Conservation (phyloP, 768 basidiomycete species). For the Lentinula guzmanii region DNA sequence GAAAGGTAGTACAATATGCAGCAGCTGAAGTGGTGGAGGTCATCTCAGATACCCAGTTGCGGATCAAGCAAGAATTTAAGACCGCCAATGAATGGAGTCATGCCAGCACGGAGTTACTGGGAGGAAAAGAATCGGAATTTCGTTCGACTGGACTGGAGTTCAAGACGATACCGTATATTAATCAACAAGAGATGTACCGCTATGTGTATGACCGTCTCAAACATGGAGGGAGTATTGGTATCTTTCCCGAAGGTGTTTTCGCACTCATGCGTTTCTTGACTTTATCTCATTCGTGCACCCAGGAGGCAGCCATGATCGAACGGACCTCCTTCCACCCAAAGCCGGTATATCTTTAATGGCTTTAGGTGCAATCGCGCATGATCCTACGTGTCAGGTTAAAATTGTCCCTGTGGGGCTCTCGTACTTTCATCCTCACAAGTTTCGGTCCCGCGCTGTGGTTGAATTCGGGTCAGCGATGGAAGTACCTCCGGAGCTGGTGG, state of each 20-base stretch:
- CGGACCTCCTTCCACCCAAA: conserved; percentile 94
- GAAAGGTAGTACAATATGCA: conserved; percentile 69
- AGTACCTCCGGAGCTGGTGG: conserved; percentile 80
- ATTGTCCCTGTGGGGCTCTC: conserved; percentile 83
- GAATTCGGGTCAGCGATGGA: conserved; percentile 92
- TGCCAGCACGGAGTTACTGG: conserved; percentile 58
- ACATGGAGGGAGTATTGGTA: conserved; percentile 87
- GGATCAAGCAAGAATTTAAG: conserved; percentile 81
- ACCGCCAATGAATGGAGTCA: conserved; percentile 47
- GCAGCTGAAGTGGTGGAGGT: conserved; percentile 84
- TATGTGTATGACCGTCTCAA: conserved; percentile 84
- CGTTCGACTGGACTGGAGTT: conserved; percentile 60
- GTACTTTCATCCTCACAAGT: conserved; percentile 76
- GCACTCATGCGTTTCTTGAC: background rate
- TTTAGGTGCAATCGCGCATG: conserved; percentile 91
- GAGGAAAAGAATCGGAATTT: conserved; percentile 60
- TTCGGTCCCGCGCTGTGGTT: conserved; percentile 94
- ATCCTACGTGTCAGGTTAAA: conserved; percentile 80
- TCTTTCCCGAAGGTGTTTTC: conserved; percentile 93
- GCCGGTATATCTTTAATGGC: conserved; percentile 98
- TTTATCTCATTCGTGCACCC: background rate
- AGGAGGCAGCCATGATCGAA: conserved; percentile 98
- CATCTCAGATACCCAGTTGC: conserved; percentile 79
- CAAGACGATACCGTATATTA: conserved; percentile 82
- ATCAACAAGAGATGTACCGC: conserved; percentile 95